Evolutionary conservation across 2,329 filamentous ascomycete genomes (phyloP).

Genomic region (Dactylellina sp.): DNA sequence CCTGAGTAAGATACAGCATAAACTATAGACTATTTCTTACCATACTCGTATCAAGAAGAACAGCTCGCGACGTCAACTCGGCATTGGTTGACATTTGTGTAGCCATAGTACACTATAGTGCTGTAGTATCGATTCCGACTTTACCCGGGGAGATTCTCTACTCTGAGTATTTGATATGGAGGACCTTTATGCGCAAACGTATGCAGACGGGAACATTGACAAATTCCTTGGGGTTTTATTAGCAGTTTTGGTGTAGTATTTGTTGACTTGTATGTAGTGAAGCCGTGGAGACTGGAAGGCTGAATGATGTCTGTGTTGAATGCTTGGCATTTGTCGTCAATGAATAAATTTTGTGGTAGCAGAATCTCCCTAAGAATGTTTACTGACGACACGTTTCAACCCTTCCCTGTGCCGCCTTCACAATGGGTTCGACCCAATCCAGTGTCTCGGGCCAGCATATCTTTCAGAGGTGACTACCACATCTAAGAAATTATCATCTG

Average conservation of each 20-base stretch:
- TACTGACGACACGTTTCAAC: not conserved
- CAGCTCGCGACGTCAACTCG: slow-evolving; percentile 70
- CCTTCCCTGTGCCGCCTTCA: not conserved
- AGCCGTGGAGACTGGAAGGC: too few relatives aligned
- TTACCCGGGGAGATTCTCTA: too few relatives aligned
- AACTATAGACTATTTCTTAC: slow-evolving; percentile 65
- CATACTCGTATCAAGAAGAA: slow-evolving; percentile 87
- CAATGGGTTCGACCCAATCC: slow-evolving; percentile 47
- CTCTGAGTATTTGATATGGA: not conserved
- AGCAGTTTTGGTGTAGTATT: too few relatives aligned
- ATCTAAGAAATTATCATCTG: not conserved
- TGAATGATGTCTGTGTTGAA: not conserved
- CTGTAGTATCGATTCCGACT: too few relatives aligned
- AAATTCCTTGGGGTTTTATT: too few relatives aligned
- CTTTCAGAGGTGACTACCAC: slow-evolving; percentile 33
- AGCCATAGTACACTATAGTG: too few relatives aligned
- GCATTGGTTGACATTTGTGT: too few relatives aligned
- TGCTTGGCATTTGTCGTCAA: slow-evolving; percentile 17
- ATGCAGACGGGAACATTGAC: too few relatives aligned
- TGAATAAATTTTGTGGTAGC: too few relatives aligned
- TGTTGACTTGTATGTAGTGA: too few relatives aligned
- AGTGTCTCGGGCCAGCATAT: slow-evolving; percentile 33
- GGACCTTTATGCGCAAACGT: too few relatives aligned
- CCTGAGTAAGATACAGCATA: not conserved
- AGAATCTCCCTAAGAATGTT: not conserved